A percentile compares a stretch with the other conserved stretches of the same genome.
phyloP scores from a whole-genome alignment of 1,284 basidiomycete genomes.

The Trichosporon sp. region DNA sequence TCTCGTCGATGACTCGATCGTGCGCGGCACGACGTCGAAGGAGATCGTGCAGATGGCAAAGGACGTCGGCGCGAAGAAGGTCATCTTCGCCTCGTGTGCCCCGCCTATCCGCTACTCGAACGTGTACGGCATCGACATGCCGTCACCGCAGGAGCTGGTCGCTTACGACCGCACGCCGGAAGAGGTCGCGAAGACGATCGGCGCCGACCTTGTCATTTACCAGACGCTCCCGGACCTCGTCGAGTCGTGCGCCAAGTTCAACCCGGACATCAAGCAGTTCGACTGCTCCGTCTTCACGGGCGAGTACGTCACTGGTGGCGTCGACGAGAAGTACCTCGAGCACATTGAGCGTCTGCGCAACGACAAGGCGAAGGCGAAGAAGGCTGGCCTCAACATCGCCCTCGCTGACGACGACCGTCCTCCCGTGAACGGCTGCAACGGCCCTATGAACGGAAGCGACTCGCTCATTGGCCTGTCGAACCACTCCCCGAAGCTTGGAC shows the following conservation, averaged over 20 bases:
- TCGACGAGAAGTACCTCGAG: slow-evolving; percentile 76
- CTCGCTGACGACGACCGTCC: slow-evolving; percentile 26
- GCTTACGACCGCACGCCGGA: slow-evolving; percentile 73
- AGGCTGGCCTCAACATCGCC: slow-evolving; percentile 28
- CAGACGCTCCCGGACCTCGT: slow-evolving; percentile 91
- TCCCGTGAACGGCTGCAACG: slow-evolving; percentile 35
- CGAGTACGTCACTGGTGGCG: slow-evolving; percentile 93
- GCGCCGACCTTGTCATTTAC: slow-evolving; percentile 95
- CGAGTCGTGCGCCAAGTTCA: slow-evolving; percentile 80
- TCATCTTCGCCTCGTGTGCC: slow-evolving; percentile 94
- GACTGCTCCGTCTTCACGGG: slow-evolving; percentile 99
- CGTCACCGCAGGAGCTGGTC: slow-evolving; percentile 86
- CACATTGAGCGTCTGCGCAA: slow-evolving; percentile 72
- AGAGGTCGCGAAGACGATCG: slow-evolving; percentile 76
- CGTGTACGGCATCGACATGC: slow-evolving; percentile 99
- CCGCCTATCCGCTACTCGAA: slow-evolving; percentile 74
- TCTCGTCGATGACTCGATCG: slow-evolving; percentile 97
- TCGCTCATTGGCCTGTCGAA: slow-evolving; percentile 46
- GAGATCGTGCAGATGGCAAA: slow-evolving; percentile 99
- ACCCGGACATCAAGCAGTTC: slow-evolving; percentile 70
- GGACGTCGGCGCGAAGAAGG: slow-evolving; percentile 96
- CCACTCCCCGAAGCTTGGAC: slow-evolving; percentile 46
- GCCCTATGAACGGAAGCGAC: slow-evolving; percentile 48
- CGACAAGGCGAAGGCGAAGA: slow-evolving; percentile 69
- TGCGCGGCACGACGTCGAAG: slow-evolving; percentile 95